Evolutionary conservation across 164 flowering plant species (phyloP).

Genomic region (Protea cynaroides): DNA sequence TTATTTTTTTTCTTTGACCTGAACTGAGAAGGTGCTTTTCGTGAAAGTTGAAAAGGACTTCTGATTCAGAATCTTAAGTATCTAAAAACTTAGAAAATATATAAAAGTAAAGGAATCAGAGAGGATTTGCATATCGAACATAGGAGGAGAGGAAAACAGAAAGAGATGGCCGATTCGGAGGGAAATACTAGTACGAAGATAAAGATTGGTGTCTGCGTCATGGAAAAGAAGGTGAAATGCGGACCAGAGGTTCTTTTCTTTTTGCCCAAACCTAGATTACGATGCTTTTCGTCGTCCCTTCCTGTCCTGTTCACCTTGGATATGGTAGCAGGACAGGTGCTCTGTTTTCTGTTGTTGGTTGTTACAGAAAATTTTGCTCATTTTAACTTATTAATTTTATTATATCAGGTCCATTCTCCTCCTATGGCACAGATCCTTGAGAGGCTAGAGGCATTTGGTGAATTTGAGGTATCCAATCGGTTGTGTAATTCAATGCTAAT

Average conservation of each 20-base stretch:
- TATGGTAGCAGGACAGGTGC: neutral
- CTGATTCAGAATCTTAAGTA: neutral
- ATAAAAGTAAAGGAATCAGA: neutral
- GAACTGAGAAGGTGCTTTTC: too few relatives aligned
- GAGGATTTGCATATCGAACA: neutral
- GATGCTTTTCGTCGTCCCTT: neutral
- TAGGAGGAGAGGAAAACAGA: neutral
- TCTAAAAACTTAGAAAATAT: too few relatives aligned
- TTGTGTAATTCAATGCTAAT: neutral
- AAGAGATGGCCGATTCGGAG: constrained; percentile 13
- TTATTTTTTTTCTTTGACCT: neutral
- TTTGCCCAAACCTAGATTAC: constrained; percentile 11
- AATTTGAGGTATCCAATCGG: constrained; percentile 66
- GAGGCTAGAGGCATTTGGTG: constrained; percentile 59
- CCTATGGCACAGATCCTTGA: constrained; percentile 59
- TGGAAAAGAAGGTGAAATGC: constrained; percentile 99
- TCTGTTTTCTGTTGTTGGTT: too few relatives aligned
- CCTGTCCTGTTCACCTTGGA: neutral
- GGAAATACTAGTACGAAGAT: constrained; percentile 37
- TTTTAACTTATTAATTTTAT: constrained; percentile 1
- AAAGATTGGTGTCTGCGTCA: constrained; percentile 86
- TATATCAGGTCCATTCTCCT: constrained; percentile 62
- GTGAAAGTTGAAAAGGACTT: too few relatives aligned
- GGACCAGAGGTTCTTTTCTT: constrained; percentile 63
- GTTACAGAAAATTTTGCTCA: neutral